These are phyloP conservation scores for Phyllosticta citribraziliensis DNA, from an alignment of 2,329 filamentous ascomycete species.

Conservation along the genomic window DNA sequence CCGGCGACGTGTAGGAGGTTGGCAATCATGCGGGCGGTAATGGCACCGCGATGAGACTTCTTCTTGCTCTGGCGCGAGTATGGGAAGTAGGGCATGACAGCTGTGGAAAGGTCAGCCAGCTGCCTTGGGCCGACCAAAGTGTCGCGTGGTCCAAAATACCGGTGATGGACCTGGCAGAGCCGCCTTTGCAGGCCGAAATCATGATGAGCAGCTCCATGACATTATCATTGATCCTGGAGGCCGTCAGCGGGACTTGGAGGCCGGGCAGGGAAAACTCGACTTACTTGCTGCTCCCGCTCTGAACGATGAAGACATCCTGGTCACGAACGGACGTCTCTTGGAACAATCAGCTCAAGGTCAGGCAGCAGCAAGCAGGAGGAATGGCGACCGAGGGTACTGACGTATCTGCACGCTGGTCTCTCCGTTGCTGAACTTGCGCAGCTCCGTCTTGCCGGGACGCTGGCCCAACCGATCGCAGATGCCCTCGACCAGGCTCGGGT, in stretches of 20 bases:
- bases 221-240: constrained; percentile 75
- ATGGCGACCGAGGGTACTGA: constrained; percentile 19
- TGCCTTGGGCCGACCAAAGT: not conserved
- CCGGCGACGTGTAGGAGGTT: constrained; percentile 90
- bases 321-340: constrained; percentile 66
- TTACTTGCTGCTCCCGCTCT: constrained; percentile 79
- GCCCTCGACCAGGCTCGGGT: constrained; percentile 52
- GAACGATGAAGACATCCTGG: constrained; percentile 97
- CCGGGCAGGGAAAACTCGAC: constrained; percentile 14
- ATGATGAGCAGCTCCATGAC: constrained; percentile 99
- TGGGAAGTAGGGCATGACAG: constrained; percentile 91
- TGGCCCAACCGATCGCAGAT: constrained; percentile 58
- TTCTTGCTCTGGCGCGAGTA: constrained; percentile 99
- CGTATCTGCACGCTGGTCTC: constrained; percentile 61
- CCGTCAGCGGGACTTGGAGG: constrained; percentile 14
- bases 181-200: constrained; percentile 97
- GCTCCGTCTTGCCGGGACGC: constrained; percentile 47
- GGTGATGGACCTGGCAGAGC: constrained; percentile 91
- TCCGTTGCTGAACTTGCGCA: constrained; percentile 60
- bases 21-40: constrained; percentile 93
- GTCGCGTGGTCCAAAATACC: constrained; percentile 46
- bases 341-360: constrained; percentile 4
- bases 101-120: constrained; percentile 35
- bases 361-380: constrained; percentile 2
- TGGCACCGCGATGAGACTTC: constrained; percentile 91